Base-by-base conservation (phyloP, 768 basidiomycete genomes). In the Asterophora lycoperdoides region DNA sequence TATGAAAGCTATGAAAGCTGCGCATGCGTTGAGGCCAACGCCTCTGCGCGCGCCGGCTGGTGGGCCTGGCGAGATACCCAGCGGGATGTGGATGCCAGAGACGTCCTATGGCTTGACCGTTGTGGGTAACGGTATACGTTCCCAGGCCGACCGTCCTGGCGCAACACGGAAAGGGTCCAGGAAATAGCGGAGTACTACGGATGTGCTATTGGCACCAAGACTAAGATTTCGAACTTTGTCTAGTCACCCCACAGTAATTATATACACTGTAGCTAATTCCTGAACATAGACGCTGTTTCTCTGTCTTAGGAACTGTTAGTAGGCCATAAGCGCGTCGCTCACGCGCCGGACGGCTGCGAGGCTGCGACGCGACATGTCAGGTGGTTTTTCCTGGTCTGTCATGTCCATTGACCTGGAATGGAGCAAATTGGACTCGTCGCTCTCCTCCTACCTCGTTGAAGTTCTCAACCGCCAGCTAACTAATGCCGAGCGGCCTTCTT, bases 331-430 rank as follows among this genome's bases (percentile, higher is more conserved):
- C 23, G 6, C 6, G 23, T 3, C 23, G 6, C 23, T 3, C 6
- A 23, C 23, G 23, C 23, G 23, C 6, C 23, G 3, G 23, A 6
- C 23, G 23, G 23, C 23, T 6, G 3, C 23, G n/a, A n/a, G n/a
- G n/a, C n/a, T n/a, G 17, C 7, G 8, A 6, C 7, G 10, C 11
- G 5, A 19, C 19, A 23, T 5, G 23, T 52, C 50, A 52, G 46
- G 48, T 44, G 46, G 48, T 32, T 33, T 43, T 36, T 13, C 13
- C 18, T 19, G 34, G 35, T 45, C 32, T 46, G 4, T 53, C 44
- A 96, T 96, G 94, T 95, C 93, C 14, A 81, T 99, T 68, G 95
- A 98, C 72, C 72, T 99, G 46, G 90, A 95, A 72, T 99, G 95
- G 94, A 68, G 72, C 56, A 82, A 84, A 56, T 81, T 98, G 53